phyloP scores from a whole-genome alignment of 257 asterid genomes.

The Plantago elongata region DNA sequence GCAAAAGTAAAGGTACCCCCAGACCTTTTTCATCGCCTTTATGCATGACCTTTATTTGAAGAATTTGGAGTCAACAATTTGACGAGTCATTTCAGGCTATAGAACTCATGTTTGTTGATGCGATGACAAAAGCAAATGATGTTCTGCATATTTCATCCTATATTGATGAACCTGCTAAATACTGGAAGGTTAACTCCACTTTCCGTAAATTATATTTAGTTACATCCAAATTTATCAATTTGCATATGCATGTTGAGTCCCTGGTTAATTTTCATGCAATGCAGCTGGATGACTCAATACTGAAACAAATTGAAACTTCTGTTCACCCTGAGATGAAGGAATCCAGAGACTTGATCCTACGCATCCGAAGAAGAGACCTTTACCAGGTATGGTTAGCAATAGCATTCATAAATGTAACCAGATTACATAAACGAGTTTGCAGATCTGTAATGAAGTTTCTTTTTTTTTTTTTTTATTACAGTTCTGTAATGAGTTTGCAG shows the following conservation, averaged over 20 bases:
- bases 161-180: conserved; percentile 65
- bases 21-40: conserved; percentile 13
- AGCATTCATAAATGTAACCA: neutral
- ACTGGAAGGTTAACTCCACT: conserved; percentile 64
- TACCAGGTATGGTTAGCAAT: conserved; percentile 52
- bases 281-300: conserved; percentile 85
- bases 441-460: conserved; percentile 95
- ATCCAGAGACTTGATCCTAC: conserved; percentile 72
- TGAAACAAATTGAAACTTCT: conserved; percentile 75
- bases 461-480: too few relatives aligned
- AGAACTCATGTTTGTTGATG: conserved; percentile 84
- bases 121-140: conserved; percentile 67
- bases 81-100: conserved; percentile 51
- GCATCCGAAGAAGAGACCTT: conserved; percentile 78
- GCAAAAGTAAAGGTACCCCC: conserved; percentile 73
- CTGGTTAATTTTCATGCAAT: conserved; percentile 11
- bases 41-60: conserved; percentile 6
- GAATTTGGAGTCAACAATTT: conserved; percentile 12
- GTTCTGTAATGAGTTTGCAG: conserved; percentile 90
- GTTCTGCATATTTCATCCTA: conserved; percentile 57
- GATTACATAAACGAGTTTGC: conserved; percentile 12
- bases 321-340: conserved; percentile 58
- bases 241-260: neutral
- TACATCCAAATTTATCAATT: neutral
- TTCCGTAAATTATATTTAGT: neutral